A percentile compares a stretch with the other conserved stretches of the same genome.
Evolutionary conservation across 371 early-diverging fungal species (phyloP).

Genomic region (Circinella minor): DNA sequence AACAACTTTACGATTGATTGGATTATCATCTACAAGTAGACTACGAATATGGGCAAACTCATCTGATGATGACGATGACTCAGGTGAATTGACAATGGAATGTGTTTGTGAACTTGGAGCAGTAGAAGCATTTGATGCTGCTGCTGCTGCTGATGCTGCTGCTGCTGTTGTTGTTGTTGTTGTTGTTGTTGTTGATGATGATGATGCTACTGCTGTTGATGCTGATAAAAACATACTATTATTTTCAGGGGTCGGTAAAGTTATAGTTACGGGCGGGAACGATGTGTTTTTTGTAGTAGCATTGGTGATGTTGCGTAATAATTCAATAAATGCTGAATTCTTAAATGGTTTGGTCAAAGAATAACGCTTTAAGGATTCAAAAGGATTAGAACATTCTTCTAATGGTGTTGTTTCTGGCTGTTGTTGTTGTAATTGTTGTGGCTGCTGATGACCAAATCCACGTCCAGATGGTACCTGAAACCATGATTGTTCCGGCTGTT

Average conservation of each 20-base stretch:
- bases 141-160: too few species aligned
- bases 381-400: conserved; percentile 6
- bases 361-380: neutral
- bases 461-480: neutral
- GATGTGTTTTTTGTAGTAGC: too few species aligned
- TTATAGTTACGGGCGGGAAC: too few species aligned
- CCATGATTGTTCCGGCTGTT: neutral
- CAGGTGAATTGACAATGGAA: neutral
- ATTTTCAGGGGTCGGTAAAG: too few species aligned
- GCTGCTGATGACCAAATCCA: neutral
- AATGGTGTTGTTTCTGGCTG: conserved; percentile 7
- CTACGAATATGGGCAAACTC: conserved; percentile 30
- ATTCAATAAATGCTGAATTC: conserved; percentile 16
- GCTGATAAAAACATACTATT: too few species aligned
- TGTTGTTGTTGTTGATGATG: neutral
- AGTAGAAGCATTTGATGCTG: too few species aligned
- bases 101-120: too few species aligned
- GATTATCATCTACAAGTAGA: conserved; percentile 60
- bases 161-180: neutral
- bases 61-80: neutral
- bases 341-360: conserved; percentile 21
- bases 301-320: neutral
- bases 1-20: conserved; percentile 55
- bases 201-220: neutral
- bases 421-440: too few species aligned